Base-by-base conservation (phyloP, 1,139 yeast genomes). In the Sugiyamaella pinicola region DNA sequence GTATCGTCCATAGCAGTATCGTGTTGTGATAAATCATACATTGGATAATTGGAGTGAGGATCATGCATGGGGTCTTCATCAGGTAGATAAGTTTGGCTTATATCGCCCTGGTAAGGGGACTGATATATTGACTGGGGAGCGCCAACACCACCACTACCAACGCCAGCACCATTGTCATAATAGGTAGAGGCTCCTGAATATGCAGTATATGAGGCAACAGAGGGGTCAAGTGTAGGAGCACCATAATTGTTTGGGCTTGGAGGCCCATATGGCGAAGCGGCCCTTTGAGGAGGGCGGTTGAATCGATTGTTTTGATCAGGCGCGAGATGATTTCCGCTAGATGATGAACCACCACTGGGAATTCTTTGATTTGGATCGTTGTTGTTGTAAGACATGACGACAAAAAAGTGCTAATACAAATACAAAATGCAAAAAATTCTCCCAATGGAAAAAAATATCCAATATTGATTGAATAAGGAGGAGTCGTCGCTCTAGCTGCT, bases 11-110 rank as follows among this genome's bases (percentile, higher is more conserved):
- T 43, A n/a, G 59, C 54, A 8, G 48, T 39, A 19, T 54, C 62
- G 34, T 59, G 61, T 24, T 49, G 50, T 12, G 55, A 52, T 49
- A 62, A 45, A 26, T 61, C 65, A 44, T 62, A 59, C 58, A 61
- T 55, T 21, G 53, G 64, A 38, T 60, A 61, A 17, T 60, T 49
- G 4, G 31, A 26, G 12, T 40, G 44, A 18, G 33, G 15, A 13
- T 40, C 17, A 31, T n/a, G 15, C 35, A 31, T 31, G 18, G 42
- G 29, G 38, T 34, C 40, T 4, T 33, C 21, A 17, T 40, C 44
- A 21, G 47, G 47, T 2, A 26, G 38, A 33, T 43, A 43, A 6
- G 47, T 29, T 29, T 43, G 47, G 29, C 47, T 43, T 24, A 43
- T 22, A 47, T 40, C 44, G 22, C 31, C 34, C 19, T 26, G 35